phyloP scores from a whole-genome alignment of 352 stramenopile genomes.

The Globisporangium echinulatum region DNA sequence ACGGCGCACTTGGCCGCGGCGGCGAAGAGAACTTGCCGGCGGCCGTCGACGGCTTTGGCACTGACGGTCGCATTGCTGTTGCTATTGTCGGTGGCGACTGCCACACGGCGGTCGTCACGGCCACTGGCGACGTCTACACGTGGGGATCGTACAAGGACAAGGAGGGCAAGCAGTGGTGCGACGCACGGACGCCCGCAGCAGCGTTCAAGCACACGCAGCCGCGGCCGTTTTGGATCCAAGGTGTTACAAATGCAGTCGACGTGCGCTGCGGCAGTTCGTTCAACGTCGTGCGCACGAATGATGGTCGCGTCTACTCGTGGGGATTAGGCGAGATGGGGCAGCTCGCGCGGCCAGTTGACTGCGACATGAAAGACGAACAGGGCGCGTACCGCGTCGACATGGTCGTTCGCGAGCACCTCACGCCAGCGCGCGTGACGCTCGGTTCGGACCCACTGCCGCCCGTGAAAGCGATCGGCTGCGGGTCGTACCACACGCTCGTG shows the following conservation, averaged over 20 bases:
- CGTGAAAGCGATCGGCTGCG: conserved; percentile 82
- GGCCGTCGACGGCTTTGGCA: conserved; percentile 53
- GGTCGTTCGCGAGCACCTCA: conserved; percentile 79
- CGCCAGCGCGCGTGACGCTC: conserved; percentile 59
- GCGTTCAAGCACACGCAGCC: conserved; percentile 82
- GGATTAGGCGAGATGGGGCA: conserved; percentile 89
- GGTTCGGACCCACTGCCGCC: conserved; percentile 37
- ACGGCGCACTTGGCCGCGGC: conserved; percentile 83
- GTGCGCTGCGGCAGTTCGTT: conserved; percentile 81
- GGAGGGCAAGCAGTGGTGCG: conserved; percentile 91
- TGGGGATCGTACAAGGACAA: conserved; percentile 97
- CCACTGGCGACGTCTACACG: conserved; percentile 88
- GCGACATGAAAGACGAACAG: conserved; percentile 57
- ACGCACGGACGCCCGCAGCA: conserved; percentile 50
- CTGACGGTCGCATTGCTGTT: conserved; percentile 25
- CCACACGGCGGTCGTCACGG: conserved; percentile 88
- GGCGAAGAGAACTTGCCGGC: conserved; percentile 76
- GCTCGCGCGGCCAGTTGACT: conserved; percentile 52
- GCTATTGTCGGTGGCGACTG: conserved; percentile 91
- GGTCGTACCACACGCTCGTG: conserved; percentile 86
- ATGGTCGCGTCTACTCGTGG: conserved; percentile 90
- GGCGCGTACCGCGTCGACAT: conserved; percentile 71
- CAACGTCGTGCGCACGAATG: conserved; percentile 80
- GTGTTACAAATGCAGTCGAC: conserved; percentile 58
- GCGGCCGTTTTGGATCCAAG: conserved; percentile 52